Evolutionary conservation across 306 rosid species (phyloP).

Genomic region (Fagus sylvatica): DNA sequence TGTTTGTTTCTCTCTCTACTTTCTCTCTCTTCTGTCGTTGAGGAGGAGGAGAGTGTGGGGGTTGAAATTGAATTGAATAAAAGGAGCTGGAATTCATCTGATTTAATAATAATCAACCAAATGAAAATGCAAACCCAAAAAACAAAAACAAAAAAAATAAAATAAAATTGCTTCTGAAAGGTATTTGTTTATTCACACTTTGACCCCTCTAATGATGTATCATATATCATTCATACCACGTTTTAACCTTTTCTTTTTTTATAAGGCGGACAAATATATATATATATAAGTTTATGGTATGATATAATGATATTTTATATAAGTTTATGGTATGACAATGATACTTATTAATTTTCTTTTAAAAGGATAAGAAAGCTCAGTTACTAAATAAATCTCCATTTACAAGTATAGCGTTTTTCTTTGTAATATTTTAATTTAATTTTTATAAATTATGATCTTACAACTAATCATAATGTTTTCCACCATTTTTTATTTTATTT

Average conservation of each 20-base stretch:
- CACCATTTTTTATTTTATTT: neutral
- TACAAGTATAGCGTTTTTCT: neutral
- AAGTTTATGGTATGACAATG: no score
- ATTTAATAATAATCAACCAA: no score
- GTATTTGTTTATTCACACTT: conserved; percentile 20
- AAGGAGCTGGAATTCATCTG: conserved; percentile 22
- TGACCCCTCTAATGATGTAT: conserved; percentile 26
- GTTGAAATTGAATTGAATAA: conserved; percentile 18
- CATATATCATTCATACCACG: neutral
- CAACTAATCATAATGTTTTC: neutral
- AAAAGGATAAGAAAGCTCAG: neutral
- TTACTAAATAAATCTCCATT: neutral
- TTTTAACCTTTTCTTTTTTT: neutral
- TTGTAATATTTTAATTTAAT: neutral
- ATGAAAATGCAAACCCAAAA: conserved; percentile 23
- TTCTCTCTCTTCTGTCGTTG: conserved; percentile 40
- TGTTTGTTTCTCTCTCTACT: conserved; percentile 25
- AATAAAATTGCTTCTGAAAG: conserved; percentile 16
- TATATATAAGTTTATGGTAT: no score
- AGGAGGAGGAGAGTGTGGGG: conserved; percentile 14
- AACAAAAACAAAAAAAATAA: neutral
- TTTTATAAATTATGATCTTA: neutral
- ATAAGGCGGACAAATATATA: neutral
- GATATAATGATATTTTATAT: no score
- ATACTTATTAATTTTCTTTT: neutral